Evolutionary conservation across 495 filamentous ascomycete species (phyloP).

Genomic region (Neurospora sp.): DNA sequence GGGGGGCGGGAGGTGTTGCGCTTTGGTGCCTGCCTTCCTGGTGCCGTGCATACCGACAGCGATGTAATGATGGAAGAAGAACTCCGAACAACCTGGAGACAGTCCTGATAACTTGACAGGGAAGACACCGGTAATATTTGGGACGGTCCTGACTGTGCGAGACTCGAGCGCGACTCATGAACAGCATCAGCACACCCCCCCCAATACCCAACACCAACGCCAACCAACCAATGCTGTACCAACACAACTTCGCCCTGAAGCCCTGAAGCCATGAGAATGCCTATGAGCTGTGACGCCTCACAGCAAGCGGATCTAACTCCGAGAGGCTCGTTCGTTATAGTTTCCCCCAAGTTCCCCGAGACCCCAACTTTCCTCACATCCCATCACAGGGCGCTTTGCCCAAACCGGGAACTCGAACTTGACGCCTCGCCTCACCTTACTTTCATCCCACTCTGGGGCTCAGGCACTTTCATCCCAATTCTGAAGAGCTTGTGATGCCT

Average conservation of each 20-base stretch:
- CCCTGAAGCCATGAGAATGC: neutral
- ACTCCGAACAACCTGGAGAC: neutral
- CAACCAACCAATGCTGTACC: neutral
- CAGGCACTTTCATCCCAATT: neutral
- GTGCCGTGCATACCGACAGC: neutral
- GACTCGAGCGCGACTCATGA: neutral
- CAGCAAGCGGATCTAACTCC: neutral
- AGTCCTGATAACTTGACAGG: neutral
- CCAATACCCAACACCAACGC: neutral
- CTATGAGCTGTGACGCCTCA: neutral
- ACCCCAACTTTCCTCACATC: neutral
- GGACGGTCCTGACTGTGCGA: neutral
- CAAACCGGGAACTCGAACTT: neutral
- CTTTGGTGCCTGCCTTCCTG: neutral
- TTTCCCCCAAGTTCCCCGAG: neutral
- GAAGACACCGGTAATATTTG: neutral
- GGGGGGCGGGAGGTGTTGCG: neutral
- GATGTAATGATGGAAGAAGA: neutral
- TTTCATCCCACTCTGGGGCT: neutral
- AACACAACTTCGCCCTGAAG: neutral
- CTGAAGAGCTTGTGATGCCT: neutral
- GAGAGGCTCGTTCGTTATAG: neutral
- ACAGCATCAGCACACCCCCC: neutral
- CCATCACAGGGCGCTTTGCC: neutral
- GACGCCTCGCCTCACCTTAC: no score